Evolutionary conservation across 1,284 basidiomycete species (phyloP), one percentile per base, ranked within the genome.

Genomic region (Melampsora larici-populina): DNA sequence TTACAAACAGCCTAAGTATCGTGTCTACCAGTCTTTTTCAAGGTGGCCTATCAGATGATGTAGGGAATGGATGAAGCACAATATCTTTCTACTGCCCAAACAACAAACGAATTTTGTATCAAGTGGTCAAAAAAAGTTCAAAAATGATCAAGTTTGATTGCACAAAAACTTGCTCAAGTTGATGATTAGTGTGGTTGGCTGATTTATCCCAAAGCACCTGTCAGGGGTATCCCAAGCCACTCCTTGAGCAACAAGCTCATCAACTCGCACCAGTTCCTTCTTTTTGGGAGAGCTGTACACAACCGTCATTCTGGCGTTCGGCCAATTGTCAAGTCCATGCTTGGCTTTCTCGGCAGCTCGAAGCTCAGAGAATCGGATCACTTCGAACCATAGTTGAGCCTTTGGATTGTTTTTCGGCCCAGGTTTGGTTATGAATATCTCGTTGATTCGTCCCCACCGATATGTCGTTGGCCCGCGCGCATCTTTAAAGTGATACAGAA

Each of bases 261-360:
- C 58, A 0, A 72, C 46, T 29, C 60, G 70, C 46, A 72, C 48
- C 24, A 36, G 63, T 24, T 71, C 69, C 26, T 40, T 72, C 26
- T 72, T 72, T 18, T 21, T 26, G 18, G 51, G 51, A 36, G 51
- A 60, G 4, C 26, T 36, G 33, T 72, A 72, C 58, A 72, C 70
- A 26, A 72, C 48, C 13, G 31, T 36, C 18, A 51, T 26, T 43
- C 36, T 36, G 15, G 36, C 36, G 29, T 72, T n/a, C 4, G 70
- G 70, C 70, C 70, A 72, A 72, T 43, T 48, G 33, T 63, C 36
- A 63, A 72, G 63, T 43, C 63, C 17, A 26, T 72, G 70, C 48
- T 72, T 72, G 18, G 24, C 21, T 72, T 63, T 13, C 26, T 72
- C 36, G 24, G 24, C 18, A 72, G 70, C 36, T 63, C 29, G 31